Base-by-base conservation (phyloP, 768 basidiomycete species). In the Agaricus subrufescens region DNA sequence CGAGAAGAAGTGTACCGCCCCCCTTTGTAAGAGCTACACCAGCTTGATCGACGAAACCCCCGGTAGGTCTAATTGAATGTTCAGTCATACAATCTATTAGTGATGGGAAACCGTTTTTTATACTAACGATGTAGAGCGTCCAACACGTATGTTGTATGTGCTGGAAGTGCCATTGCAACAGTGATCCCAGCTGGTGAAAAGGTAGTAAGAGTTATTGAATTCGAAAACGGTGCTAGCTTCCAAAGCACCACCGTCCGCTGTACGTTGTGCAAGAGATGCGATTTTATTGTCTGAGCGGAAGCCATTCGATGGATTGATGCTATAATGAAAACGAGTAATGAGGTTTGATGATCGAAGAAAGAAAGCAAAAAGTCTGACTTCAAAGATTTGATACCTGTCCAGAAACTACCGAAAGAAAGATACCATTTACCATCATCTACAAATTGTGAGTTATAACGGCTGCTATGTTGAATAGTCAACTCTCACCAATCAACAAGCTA, bases 131-230 rank as follows among this genome's bases (percentile, higher is more conserved):
- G 70, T 62, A 4, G 79, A 75, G 30, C 83, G 72, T 23, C 80
- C 80, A 31, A 85, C 81, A 8, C 81, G 75, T 54, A 83, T 85
- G 57, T 83, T 85, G 62, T 84, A 84, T 0, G 81, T 84, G 65
- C 79, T 80, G 9, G 66, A 69, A 14, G 72, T 74, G 3, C 81
- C 81, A 23, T 63, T 47, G 65, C 82, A 82, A 66, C 81, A 83
- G 2, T 66, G 67, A 58, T 82, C 81, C 81, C 81, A 83, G 9
- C 76, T 77, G 0, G 76, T 72, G 66, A 84, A 84, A 14, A 84
- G 70, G 60, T 83, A 84, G 66, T 75, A 83, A 61, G 67, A 82
- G 48, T 59, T 72, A 31, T 73, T 71, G 58, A 63, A 62, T 60
- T 79, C 74, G 65, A 68, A 79, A 40, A 82, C 69, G 40, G 68